Evolutionary conservation across 306 rosid species (phyloP).

Genomic region (Gleditsia sinensis): DNA sequence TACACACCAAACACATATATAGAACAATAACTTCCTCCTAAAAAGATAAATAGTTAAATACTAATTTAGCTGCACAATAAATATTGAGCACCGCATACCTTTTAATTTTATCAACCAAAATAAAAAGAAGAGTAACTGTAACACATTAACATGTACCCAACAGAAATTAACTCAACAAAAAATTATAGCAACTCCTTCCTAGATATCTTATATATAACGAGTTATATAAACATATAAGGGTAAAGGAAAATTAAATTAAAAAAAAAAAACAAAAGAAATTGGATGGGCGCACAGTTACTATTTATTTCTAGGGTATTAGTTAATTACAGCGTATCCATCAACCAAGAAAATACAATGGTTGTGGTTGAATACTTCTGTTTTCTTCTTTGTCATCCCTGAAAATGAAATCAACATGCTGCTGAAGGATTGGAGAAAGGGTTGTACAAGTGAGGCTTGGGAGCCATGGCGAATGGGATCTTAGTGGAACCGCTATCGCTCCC

Average conservation of each 20-base stretch:
- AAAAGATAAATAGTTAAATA: no score
- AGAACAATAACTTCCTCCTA: no score
- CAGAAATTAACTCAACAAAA: slow-evolving; percentile 22
- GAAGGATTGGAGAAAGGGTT: slow-evolving; percentile 86
- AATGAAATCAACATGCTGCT: slow-evolving; percentile 74
- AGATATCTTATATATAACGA: slow-evolving; percentile 41
- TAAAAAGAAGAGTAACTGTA: no score
- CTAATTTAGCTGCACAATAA: no score
- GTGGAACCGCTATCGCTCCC: slow-evolving; percentile 42
- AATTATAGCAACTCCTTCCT: slow-evolving; percentile 50
- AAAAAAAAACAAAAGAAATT: slow-evolving; percentile 20
- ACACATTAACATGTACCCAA: background rate
- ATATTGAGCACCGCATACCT: background rate
- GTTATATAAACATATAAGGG: slow-evolving; percentile 53
- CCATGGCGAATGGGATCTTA: slow-evolving; percentile 66
- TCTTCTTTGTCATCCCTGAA: background rate
- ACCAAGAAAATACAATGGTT: slow-evolving; percentile 73
- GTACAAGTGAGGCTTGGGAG: slow-evolving; percentile 78
- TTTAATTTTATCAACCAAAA: no score
- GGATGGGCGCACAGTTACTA: slow-evolving; percentile 47
- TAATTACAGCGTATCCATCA: slow-evolving; percentile 72
- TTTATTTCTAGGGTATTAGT: slow-evolving; percentile 54
- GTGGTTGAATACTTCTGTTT: slow-evolving; percentile 8
- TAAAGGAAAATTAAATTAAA: background rate
- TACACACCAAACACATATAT: no score